A percentile compares a stretch with the other conserved stretches of the same genome.
These are phyloP conservation scores for Microcera coccophila DNA, from an alignment of 2,329 filamentous ascomycete species.

Conservation along the genomic window DNA sequence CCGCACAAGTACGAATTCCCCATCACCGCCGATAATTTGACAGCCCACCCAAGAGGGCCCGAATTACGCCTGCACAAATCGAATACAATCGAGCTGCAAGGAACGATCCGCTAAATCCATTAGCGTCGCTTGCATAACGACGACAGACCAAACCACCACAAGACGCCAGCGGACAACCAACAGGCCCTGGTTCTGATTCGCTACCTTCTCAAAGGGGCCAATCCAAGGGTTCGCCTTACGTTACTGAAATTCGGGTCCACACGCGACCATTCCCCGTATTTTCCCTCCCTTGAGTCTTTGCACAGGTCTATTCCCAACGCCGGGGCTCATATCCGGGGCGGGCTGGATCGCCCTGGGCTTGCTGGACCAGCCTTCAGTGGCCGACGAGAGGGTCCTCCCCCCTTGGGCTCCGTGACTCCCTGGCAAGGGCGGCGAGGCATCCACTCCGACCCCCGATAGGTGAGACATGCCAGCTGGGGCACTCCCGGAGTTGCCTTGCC, in stretches of 20 bases:
- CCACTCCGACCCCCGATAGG: background rate
- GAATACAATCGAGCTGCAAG: constrained; percentile 20
- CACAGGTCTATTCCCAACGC: background rate
- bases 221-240: constrained; percentile 27
- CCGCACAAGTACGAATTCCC: background rate
- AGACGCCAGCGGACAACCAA: background rate
- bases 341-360: constrained; percentile 8
- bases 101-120: constrained; percentile 24
- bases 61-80: background rate
- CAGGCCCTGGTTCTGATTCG: background rate
- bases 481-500: background rate
- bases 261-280: constrained; percentile 21
- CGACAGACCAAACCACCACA: background rate
- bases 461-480: background rate
- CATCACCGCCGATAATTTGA: background rate
- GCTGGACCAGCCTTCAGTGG: background rate
- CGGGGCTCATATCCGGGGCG: constrained; percentile 20
- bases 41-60: background rate
- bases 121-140: constrained; percentile 15
- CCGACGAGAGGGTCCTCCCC: background rate
- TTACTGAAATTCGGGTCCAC: constrained; percentile 22
- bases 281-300: constrained; percentile 9
- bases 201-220: constrained; percentile 13
- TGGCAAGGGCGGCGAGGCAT: background rate
- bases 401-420: background rate